Conservation (phyloP, 805 yeast genomes). For the Cyberlindnera mrakii region DNA sequence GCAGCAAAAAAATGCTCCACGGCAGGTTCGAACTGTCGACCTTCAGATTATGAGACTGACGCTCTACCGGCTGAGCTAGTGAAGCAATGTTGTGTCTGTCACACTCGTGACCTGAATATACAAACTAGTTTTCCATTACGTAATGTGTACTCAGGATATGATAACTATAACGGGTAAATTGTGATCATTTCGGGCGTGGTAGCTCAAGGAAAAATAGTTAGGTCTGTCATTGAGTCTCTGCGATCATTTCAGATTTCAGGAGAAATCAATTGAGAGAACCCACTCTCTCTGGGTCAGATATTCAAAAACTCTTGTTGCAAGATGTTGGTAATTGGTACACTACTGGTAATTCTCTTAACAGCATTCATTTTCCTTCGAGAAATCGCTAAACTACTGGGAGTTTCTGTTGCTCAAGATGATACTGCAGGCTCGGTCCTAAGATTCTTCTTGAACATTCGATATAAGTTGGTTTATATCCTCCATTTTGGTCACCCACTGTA, state of each 20-base stretch:
- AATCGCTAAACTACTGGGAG: neutral
- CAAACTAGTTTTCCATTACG: no score
- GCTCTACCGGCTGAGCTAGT: constrained; percentile 55
- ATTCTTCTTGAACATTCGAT: constrained; percentile 10
- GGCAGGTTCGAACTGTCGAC: constrained; percentile 53
- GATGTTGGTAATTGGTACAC: constrained; percentile 1
- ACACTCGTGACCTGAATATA: no score
- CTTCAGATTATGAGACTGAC: constrained; percentile 54
- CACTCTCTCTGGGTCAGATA: no score
- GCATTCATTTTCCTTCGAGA: constrained; percentile 3
- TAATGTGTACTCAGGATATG: no score
- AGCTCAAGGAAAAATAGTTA: no score
- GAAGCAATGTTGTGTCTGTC: constrained; percentile 25
- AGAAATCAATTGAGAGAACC: no score
- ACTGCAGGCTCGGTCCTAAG: constrained; percentile 1
- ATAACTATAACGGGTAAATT: no score
- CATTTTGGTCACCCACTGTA: constrained; percentile 3
- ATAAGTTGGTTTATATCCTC: constrained; percentile 8
- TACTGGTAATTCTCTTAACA: neutral
- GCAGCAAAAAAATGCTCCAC: constrained; percentile 32
- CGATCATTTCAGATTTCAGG: no score
- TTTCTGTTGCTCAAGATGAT: constrained; percentile 4
- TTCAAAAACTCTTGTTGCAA: neutral
- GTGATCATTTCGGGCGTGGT: no score
- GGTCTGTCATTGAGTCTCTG: no score